These are phyloP conservation scores for Prunus kanzakura DNA, from an alignment of 306 rosid species.

Conservation along the genomic window DNA sequence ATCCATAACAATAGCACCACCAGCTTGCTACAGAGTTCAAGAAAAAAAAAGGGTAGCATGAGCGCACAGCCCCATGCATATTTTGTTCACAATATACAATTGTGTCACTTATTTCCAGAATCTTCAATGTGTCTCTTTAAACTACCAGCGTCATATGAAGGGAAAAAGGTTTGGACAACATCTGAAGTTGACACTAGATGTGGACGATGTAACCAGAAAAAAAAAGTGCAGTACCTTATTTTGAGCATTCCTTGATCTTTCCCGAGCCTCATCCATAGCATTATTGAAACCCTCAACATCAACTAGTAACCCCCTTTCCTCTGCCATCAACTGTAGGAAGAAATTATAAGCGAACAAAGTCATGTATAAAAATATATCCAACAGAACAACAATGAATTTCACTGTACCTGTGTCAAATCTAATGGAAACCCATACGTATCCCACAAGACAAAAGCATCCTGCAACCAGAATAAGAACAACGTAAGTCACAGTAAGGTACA, in stretches of 20 bases:
- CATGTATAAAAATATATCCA: conserved; percentile 1
- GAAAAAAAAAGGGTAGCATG: not conserved
- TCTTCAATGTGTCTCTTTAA: not conserved
- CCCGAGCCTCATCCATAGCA: conserved; percentile 93
- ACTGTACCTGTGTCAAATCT: conserved; percentile 90
- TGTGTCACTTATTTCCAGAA: not conserved
- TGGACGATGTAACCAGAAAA: not conserved
- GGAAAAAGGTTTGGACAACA: not conserved
- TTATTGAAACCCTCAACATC: conserved; percentile 70
- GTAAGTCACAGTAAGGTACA: not conserved
- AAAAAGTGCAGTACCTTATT: conserved; percentile 48
- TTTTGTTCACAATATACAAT: not conserved
- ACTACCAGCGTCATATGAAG: not conserved
- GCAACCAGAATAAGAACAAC: conserved; percentile 29
- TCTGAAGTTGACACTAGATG: not conserved
- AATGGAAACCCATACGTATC: conserved; percentile 94
- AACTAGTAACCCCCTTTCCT: conserved; percentile 78
- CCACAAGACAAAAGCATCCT: conserved; percentile 98
- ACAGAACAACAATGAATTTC: conserved; percentile 10
- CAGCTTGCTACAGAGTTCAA: conserved; percentile 65
- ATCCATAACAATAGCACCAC: conserved; percentile 84
- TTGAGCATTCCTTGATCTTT: conserved; percentile 92
- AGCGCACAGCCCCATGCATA: not conserved
- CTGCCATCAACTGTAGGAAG: conserved; percentile 84
- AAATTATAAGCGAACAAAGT: conserved; percentile 15